phyloP scores from a whole-genome alignment of 2,329 filamentous ascomycete species.

The Colletotrichum siamense region DNA sequence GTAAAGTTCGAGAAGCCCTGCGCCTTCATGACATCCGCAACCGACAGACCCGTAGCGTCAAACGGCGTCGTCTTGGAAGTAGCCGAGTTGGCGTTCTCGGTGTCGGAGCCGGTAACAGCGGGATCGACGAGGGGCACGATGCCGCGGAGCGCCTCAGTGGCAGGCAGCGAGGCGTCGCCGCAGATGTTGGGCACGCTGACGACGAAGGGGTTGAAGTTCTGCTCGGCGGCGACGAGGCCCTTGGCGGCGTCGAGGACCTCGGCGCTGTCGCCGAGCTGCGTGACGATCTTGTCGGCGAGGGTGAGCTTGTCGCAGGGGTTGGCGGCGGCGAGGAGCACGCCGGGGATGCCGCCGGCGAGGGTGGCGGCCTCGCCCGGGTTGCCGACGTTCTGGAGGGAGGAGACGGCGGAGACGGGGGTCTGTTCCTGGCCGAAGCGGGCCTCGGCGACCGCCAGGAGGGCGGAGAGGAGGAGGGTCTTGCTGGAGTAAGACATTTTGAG shows the following conservation, averaged over 20 bases:
- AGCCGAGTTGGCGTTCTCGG: conserved; percentile 65
- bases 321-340: conserved; percentile 67
- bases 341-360: conserved; percentile 66
- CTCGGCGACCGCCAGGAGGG: conserved; percentile 49
- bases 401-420: conserved; percentile 58
- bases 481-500: conserved; percentile 47
- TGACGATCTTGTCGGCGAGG: conserved; percentile 69
- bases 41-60: conserved; percentile 64
- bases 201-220: conserved; percentile 75
- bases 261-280: conserved; percentile 63
- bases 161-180: conserved; percentile 66
- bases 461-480: conserved; percentile 44
- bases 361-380: conserved; percentile 66
- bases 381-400: conserved; percentile 59
- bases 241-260: conserved; percentile 66
- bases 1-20: conserved; percentile 71
- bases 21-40: conserved; percentile 67
- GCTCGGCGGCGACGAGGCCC: conserved; percentile 69
- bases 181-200: conserved; percentile 67
- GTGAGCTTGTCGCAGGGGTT: conserved; percentile 71
- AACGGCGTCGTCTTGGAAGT: conserved; percentile 60
- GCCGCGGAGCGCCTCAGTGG: conserved; percentile 65
- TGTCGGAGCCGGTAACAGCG: conserved; percentile 59
- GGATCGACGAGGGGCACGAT: conserved; percentile 74
- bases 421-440: conserved; percentile 71